Evolutionary conservation across 345 rosid species (phyloP).

Genomic region (Microthlaspi erraticum): DNA sequence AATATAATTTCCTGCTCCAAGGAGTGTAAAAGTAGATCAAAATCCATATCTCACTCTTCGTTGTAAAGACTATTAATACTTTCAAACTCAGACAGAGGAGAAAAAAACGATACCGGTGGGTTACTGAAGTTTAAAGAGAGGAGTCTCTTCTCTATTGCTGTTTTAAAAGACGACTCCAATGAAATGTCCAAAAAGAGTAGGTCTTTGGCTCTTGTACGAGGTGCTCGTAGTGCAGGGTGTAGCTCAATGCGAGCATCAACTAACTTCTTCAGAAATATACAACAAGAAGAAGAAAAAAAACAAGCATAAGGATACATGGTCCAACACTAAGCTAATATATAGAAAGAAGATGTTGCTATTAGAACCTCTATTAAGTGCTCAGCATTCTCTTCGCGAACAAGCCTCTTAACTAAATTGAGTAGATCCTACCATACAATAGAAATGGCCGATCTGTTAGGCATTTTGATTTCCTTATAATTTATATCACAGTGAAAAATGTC

Average conservation of each 20-base stretch:
- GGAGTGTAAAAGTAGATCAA: slow-evolving; percentile 13
- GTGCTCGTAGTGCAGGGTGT: slow-evolving; percentile 65
- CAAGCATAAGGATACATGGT: not conserved
- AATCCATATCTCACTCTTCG: slow-evolving; percentile 4
- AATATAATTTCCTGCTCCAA: slow-evolving; percentile 74
- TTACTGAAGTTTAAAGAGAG: slow-evolving; percentile 69
- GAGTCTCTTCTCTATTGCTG: slow-evolving; percentile 84
- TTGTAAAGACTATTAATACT: slow-evolving; percentile 6
- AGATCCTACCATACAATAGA: slow-evolving; percentile 55
- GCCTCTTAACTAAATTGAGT: slow-evolving; percentile 68
- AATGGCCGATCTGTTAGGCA: slow-evolving; percentile 17
- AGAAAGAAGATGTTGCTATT: slow-evolving; percentile 23
- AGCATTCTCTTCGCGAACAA: slow-evolving; percentile 73
- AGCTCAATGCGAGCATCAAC: slow-evolving; percentile 96
- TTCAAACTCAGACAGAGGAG: slow-evolving; percentile 4
- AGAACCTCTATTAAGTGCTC: slow-evolving; percentile 79
- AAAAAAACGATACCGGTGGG: slow-evolving; percentile 65
- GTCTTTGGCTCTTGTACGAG: slow-evolving; percentile 79
- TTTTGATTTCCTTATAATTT: not conserved
- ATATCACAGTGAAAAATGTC: slow-evolving; percentile 6
- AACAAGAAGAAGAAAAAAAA: not conserved
- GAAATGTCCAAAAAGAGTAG: slow-evolving; percentile 87
- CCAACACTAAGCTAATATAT: not conserved
- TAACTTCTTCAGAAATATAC: slow-evolving; percentile 58
- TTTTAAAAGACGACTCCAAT: slow-evolving; percentile 88